Percentiles rank a stretch among this genome's conserved stretches.
phyloP scores from a whole-genome alignment of 208 protist species.

The Crithidia fasciculata region DNA sequence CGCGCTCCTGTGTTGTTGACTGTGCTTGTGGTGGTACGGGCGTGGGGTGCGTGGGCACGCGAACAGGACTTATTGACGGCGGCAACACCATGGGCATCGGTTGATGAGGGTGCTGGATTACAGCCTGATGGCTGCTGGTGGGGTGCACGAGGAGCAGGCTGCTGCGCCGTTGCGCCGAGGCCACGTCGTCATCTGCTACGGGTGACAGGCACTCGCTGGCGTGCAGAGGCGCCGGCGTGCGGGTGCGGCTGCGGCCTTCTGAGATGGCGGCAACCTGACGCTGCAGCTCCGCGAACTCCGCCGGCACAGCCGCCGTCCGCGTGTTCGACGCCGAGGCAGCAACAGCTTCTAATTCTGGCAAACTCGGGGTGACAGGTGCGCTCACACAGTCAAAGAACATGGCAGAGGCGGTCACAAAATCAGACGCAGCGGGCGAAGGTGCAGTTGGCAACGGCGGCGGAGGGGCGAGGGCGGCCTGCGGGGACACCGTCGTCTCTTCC shows the following conservation, averaged over 20 bases:
- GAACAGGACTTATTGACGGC: slow-evolving; percentile 21
- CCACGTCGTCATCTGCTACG: background rate
- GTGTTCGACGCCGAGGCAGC: background rate
- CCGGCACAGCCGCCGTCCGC: slow-evolving; percentile 26
- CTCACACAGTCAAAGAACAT: slow-evolving; percentile 69
- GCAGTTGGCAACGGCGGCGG: background rate
- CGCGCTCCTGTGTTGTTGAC: background rate
- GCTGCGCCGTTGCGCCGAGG: slow-evolving; percentile 12
- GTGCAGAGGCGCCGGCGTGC: slow-evolving; percentile 16
- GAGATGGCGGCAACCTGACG: slow-evolving; percentile 46
- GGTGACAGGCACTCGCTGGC: slow-evolving; percentile 8
- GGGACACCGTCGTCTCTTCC: background rate
- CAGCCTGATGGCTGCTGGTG: slow-evolving; percentile 3
- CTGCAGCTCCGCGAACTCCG: slow-evolving; percentile 52
- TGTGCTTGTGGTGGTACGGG: slow-evolving; percentile 3
- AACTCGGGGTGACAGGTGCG: slow-evolving; percentile 38
- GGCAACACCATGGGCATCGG: slow-evolving; percentile 19
- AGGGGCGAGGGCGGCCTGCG: background rate
- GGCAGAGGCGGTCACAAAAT: slow-evolving; percentile 30
- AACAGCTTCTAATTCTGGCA: slow-evolving; percentile 1
- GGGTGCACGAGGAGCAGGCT: slow-evolving; percentile 43
- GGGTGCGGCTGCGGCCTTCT: slow-evolving; percentile 34
- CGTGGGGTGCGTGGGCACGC: slow-evolving; percentile 32
- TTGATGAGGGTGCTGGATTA: slow-evolving; percentile 51
- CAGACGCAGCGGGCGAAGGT: slow-evolving; percentile 21